phyloP scores from a whole-genome alignment of 495 filamentous ascomycete species.

The Cladorrhinum samala region DNA sequence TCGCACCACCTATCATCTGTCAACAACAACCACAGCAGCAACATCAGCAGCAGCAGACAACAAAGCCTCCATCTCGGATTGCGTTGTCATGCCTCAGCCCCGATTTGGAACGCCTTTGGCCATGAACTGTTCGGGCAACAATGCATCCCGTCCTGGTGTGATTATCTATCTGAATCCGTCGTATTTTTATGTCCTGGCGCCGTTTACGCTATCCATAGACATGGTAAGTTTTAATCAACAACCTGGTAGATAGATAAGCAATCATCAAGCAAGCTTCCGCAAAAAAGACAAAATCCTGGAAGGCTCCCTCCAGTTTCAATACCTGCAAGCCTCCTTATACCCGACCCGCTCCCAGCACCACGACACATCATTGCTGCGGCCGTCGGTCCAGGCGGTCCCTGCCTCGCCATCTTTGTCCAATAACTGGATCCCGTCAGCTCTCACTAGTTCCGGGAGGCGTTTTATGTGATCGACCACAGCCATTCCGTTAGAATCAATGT shows the following conservation, averaged over 20 bases:
- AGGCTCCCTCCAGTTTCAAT: conserved; percentile 4
- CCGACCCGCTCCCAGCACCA: no score
- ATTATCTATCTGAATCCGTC: neutral
- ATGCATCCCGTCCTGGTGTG: neutral
- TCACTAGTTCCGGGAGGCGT: no score
- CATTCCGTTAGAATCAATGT: no score
- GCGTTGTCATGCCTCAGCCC: neutral
- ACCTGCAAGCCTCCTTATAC: neutral
- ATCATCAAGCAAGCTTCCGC: neutral
- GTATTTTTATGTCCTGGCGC: neutral
- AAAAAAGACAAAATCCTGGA: neutral
- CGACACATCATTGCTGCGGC: no score
- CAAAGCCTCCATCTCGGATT: no score
- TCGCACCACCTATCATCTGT: neutral
- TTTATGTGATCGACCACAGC: no score
- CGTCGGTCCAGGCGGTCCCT: no score
- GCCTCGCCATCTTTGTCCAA: no score
- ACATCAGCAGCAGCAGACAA: neutral
- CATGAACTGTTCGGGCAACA: neutral
- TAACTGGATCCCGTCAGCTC: no score
- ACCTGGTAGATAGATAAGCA: neutral
- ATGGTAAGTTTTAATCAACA: neutral
- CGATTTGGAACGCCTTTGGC: neutral
- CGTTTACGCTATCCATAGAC: neutral
- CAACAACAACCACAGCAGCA: neutral